Base-by-base conservation (phyloP, 305 asterid species). In the Fraxinus greggii region DNA sequence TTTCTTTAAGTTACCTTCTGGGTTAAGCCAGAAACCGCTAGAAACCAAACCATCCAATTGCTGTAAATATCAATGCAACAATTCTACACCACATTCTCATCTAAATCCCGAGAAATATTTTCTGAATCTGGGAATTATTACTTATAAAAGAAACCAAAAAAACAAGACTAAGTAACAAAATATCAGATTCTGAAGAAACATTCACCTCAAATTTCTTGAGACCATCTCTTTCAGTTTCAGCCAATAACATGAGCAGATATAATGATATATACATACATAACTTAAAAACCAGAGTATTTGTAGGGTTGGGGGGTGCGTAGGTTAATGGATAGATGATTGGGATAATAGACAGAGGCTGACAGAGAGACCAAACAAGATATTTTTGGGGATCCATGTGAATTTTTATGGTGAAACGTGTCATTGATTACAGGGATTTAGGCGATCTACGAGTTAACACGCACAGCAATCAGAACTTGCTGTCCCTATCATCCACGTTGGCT, bases 401-500 rank as follows among this genome's bases (percentile, higher is more conserved):
- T n/a, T 54, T 54, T 17, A n/a, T n/a, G 78, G 81, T 51, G 80
- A 23, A 61, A 76, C 75, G 75, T 69, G 75, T 17, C 40, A 28
- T 6, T 28, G 23, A 67, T 28, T 0, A 38, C 12, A 13, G 26
- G 13, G 29, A 19, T 19, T 23, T 17, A 21, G 42, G 74, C 61
- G 7, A 12, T 3, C 56, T 45, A 15, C 54, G 56, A 45, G 56
- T 51, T 51, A 51, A 51, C 24, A 61, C 70, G 83, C 42, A 38
- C 56, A 61, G 21, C 29, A 54, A n/a, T 70, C 3, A 70, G 77
- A 76, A 74, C 29, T 56, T 38, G 19, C 26, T 1, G 67, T 79
- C 80, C 29, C 75, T 33, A 73, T 81, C 87, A 70, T 79, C 90
- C 90, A 79, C 88, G 87, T 85, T 75, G 65, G 86, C 79, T 33